Evolutionary conservation across 2,329 filamentous ascomycete genomes (phyloP), one percentile per base, ranked within the genome.

Genomic region (Paraphaeosphaeria sporulosa): DNA sequence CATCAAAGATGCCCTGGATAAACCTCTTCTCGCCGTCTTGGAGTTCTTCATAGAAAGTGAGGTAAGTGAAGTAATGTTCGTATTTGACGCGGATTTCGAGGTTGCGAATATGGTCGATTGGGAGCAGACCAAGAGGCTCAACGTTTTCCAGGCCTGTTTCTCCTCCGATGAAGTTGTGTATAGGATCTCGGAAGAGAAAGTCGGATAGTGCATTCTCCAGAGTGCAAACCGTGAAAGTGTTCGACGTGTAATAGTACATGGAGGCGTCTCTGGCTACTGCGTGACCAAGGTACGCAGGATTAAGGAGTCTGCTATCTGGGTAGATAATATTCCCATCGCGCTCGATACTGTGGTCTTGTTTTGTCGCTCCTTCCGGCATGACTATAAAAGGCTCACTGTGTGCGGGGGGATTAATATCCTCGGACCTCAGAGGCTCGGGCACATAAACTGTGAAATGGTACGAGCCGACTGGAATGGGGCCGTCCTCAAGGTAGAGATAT

Each of bases 61-160:
- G 8, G 36, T 27, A 42, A 13, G 43, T 36, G 6, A 47, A 12
- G 12, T 64, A 65, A 23, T 71, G 67, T 46, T 73, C 70, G 15
- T 58, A 60, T 46, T 73, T 73, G 52, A 73, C 19, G 7, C 71
- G 66, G 21, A 73, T 52, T 43, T 73, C 68, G n/a, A 73, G 57
- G 17, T 65, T 60, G 5, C 54, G 51, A 4, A 71, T 61, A 19
- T 68, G 49, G 7, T 68, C 57, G 17, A 61, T 44, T 19, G 64
- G 68, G 12, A 50, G 44, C 2, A 69, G 46, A 21, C 52, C 58
- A 3, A 54, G n/a, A 2, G 54, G 34, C 6, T 52, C 17, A 15
- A n/a, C 34, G 2, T 19, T 5, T 9, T 32, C 10, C 2, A 4
- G n/a, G 4, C 7, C n/a, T 27, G 17, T 23, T 43, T 58, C 12